These are phyloP conservation scores for Lasiodiplodia hormozganensis DNA, from an alignment of 2,329 filamentous ascomycete genomes.

Conservation along the genomic window DNA sequence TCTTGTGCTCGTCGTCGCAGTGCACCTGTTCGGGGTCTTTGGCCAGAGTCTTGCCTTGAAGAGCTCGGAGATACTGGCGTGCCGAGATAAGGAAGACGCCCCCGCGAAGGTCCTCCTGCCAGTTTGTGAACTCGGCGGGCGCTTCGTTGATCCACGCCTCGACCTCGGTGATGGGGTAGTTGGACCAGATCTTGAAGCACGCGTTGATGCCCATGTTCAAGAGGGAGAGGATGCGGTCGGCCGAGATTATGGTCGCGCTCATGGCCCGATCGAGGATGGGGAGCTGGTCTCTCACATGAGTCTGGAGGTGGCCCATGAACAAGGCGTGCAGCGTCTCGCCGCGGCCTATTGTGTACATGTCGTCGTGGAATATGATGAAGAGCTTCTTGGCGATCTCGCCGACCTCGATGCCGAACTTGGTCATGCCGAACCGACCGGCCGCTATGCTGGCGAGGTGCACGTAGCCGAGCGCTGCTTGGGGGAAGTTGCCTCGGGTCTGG, in stretches of 20 bases:
- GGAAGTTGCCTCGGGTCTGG: constrained; percentile 68
- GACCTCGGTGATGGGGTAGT: constrained; percentile 72
- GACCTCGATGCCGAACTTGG: constrained; percentile 70
- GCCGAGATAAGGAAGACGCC: constrained; percentile 72
- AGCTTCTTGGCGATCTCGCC: constrained; percentile 69
- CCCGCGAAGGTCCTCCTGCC: constrained; percentile 74
- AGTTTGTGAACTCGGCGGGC: constrained; percentile 76
- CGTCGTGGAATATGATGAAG: constrained; percentile 67
- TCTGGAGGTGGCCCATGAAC: constrained; percentile 74
- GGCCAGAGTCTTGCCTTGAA: constrained; percentile 74
- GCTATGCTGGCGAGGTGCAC: constrained; percentile 72
- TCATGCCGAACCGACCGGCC: constrained; percentile 73
- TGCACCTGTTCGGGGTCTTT: constrained; percentile 64
- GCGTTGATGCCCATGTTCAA: constrained; percentile 73
- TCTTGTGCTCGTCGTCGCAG: constrained; percentile 71
- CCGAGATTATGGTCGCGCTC: constrained; percentile 69
- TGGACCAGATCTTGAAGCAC: constrained; percentile 71
- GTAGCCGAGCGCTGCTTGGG: constrained; percentile 73
- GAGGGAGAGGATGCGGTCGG: constrained; percentile 75
- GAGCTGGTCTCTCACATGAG: constrained; percentile 65
- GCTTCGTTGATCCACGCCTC: constrained; percentile 74
- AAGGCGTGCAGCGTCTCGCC: constrained; percentile 73
- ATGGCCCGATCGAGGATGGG: constrained; percentile 69
- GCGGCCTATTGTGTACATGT: constrained; percentile 69
- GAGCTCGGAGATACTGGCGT: constrained; percentile 70